Conservation (phyloP, 2,329 filamentous ascomycete genomes). For the Chrysoporthe puriensis region DNA sequence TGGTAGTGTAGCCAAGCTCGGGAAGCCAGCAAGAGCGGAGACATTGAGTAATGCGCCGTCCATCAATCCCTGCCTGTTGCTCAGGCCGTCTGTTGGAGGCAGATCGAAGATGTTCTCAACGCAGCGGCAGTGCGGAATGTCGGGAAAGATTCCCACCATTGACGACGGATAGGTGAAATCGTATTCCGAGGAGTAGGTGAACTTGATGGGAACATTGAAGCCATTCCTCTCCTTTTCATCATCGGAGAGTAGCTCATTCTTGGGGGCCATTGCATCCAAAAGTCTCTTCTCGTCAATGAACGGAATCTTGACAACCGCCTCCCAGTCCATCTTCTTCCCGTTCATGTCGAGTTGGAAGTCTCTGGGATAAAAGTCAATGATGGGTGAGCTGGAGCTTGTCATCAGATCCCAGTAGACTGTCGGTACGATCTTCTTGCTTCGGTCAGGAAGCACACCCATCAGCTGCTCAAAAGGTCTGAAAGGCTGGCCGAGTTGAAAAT, state of each 20-base stretch:
- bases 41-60: conserved; percentile 81
- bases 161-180: conserved; percentile 88
- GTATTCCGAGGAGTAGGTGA: conserved; percentile 77
- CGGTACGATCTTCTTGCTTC: conserved; percentile 96
- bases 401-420: conserved; percentile 86
- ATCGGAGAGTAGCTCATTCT: conserved; percentile 74
- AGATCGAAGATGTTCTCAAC: conserved; percentile 96
- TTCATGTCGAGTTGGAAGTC: conserved; percentile 99
- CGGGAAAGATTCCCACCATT: conserved; percentile 85
- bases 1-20: conserved; percentile 82
- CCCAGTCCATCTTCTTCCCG: conserved; percentile 99
- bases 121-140: conserved; percentile 84
- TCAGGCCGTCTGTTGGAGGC: conserved; percentile 86
- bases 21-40: conserved; percentile 89
- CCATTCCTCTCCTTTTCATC: conserved; percentile 84
- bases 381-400: conserved; percentile 87
- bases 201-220: conserved; percentile 91
- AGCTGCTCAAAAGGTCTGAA: conserved; percentile 95
- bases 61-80: conserved; percentile 82
- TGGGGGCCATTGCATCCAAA: conserved; percentile 82
- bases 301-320: conserved; percentile 97
- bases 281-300: conserved; percentile 95
- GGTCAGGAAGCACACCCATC: conserved; percentile 96
- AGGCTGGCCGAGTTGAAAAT: conserved; percentile 92
- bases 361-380: conserved; percentile 96